phyloP scores from a whole-genome alignment of 2,329 filamentous ascomycete genomes.

The Bipolaris gigantea region DNA sequence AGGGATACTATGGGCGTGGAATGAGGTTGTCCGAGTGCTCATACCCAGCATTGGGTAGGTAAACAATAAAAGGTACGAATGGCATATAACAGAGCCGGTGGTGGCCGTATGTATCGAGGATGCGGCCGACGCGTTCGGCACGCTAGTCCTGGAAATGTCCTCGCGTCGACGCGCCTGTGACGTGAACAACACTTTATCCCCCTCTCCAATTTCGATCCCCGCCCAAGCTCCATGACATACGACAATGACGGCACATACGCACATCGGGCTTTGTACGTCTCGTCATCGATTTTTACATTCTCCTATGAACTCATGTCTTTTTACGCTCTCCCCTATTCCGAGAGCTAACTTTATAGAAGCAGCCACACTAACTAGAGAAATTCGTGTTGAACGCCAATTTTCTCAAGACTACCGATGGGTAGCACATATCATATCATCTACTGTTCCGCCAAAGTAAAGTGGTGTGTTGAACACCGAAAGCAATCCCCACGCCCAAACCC shows the following conservation, averaged over 20 bases:
- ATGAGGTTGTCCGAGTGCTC: constrained; percentile 22
- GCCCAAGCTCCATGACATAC: background rate
- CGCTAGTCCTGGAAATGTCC: constrained; percentile 19
- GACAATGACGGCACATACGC: background rate
- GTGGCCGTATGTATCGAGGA: constrained; percentile 18
- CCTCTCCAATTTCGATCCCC: constrained; percentile 16
- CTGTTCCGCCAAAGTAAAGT: background rate
- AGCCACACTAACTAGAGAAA: background rate
- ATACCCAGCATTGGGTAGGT: constrained; percentile 5
- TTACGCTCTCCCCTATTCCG: background rate
- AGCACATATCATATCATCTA: background rate
- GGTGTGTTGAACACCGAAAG: background rate
- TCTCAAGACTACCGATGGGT: background rate
- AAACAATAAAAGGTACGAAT: constrained; percentile 24
- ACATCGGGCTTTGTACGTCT: background rate
- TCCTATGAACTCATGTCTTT: background rate
- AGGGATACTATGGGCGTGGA: constrained; percentile 13
- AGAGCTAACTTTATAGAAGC: background rate
- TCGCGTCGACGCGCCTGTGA: constrained; percentile 21
- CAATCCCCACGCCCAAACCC: background rate
- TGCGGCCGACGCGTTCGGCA: constrained; percentile 27
- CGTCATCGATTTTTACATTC: background rate
- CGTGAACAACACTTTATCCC: constrained; percentile 20
- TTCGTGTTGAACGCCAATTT: background rate
- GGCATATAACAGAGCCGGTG: constrained; percentile 20